A percentile compares a stretch with the other conserved stretches of the same genome.
Evolutionary conservation across 805 yeast species (phyloP).

Genomic region (Yarrowia sp.): DNA sequence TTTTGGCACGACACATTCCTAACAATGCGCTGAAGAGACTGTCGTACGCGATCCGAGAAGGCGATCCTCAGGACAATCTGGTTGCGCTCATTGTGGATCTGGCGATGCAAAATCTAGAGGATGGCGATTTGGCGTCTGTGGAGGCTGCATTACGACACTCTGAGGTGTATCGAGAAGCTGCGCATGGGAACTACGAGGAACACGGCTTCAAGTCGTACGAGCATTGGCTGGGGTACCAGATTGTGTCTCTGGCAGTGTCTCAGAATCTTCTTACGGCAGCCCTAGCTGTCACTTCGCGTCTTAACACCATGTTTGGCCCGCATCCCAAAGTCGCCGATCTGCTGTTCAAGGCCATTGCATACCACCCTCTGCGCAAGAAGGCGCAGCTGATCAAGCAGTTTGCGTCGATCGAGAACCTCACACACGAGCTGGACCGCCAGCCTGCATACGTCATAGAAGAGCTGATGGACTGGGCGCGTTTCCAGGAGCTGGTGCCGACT

Average conservation of each 20-base stretch:
- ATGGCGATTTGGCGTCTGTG: background rate
- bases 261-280: background rate
- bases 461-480: slow-evolving; percentile 3
- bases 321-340: background rate
- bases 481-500: background rate
- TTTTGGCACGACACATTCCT: background rate
- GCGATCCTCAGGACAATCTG: background rate
- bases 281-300: background rate
- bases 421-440: background rate
- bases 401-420: background rate
- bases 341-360: slow-evolving; percentile 7
- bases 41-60: background rate
- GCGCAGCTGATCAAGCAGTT: background rate
- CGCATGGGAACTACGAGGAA: background rate
- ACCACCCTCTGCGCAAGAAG: slow-evolving; percentile 3
- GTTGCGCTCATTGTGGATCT: slow-evolving; percentile 11
- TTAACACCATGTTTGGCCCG: background rate
- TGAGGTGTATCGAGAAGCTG: background rate
- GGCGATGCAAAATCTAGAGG: slow-evolving; percentile 6
- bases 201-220: background rate
- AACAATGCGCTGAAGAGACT: background rate
- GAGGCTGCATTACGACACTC: background rate
- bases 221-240: slow-evolving; percentile 6
- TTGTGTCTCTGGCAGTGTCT: background rate
- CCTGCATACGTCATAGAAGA: background rate